A percentile compares a stretch with the other conserved stretches of the same genome.
These are phyloP conservation scores for Trametes meyenii DNA, from an alignment of 768 basidiomycete species.

Conservation along the genomic window DNA sequence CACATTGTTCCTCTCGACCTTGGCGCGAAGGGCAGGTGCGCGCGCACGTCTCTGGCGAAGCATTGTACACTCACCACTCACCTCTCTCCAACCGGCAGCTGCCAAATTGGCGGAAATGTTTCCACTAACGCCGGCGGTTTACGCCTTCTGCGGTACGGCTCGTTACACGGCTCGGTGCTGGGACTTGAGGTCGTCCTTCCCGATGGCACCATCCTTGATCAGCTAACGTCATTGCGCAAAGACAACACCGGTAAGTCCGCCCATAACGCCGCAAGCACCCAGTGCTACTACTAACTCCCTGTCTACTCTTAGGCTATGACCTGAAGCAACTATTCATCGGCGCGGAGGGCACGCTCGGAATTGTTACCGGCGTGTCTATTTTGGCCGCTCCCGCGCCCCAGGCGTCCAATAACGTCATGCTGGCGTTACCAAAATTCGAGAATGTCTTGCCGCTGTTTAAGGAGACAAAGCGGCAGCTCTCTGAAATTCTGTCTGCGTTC, in stretches of 20 bases:
- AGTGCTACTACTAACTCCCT: not conserved
- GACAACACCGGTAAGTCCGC: slow-evolving; percentile 85
- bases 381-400: slow-evolving; percentile 82
- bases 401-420: slow-evolving; percentile 88
- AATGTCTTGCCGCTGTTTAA: slow-evolving; percentile 86
- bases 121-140: slow-evolving; percentile 99
- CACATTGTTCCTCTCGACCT: slow-evolving; percentile 97
- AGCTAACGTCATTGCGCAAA: slow-evolving; percentile 88
- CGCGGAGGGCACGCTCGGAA: slow-evolving; percentile 93
- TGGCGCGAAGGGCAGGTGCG: slow-evolving; percentile 92
- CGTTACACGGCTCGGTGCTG: slow-evolving; percentile 91
- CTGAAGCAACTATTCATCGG: slow-evolving; percentile 99
- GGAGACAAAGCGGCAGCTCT: slow-evolving; percentile 77
- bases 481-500: slow-evolving; percentile 96
- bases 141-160: slow-evolving; percentile 90
- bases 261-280: not conserved
- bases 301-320: slow-evolving; percentile 76
- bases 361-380: slow-evolving; percentile 95
- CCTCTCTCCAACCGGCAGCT: slow-evolving; percentile 46
- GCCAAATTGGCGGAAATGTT: slow-evolving; percentile 97
- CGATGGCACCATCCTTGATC: slow-evolving; percentile 89
- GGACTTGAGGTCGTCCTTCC: slow-evolving; percentile 96
- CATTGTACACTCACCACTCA: too few relatives aligned
- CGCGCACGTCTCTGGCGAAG: not conserved
- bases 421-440: slow-evolving; percentile 85